These are phyloP conservation scores for Jatropha multifida DNA, from an alignment of 441 rosid genomes.

Conservation along the genomic window DNA sequence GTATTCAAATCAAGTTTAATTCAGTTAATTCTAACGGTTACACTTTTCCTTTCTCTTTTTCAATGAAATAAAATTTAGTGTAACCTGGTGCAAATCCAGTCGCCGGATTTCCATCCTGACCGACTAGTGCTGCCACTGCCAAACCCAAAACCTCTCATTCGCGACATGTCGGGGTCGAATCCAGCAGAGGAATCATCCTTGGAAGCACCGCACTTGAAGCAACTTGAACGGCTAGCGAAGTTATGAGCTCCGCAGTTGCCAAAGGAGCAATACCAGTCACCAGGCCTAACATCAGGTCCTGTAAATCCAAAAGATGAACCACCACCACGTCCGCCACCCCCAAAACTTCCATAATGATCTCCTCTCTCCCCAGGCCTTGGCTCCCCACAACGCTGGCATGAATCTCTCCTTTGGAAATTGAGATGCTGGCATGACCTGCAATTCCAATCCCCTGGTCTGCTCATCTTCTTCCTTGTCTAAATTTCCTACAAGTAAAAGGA, in stretches of 20 bases:
- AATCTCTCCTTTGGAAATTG: slow-evolving; percentile 85
- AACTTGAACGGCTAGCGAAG: slow-evolving; percentile 81
- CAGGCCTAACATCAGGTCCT: slow-evolving; percentile 89
- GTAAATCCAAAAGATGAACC: slow-evolving; percentile 47
- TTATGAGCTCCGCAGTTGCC: slow-evolving; percentile 85
- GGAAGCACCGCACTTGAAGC: slow-evolving; percentile 78
- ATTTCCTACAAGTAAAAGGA: neutral
- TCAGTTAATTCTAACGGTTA: too few relatives aligned
- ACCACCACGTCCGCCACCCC: slow-evolving; percentile 37
- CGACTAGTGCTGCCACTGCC: slow-evolving; percentile 45
- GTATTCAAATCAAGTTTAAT: neutral
- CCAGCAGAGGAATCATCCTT: slow-evolving; percentile 57
- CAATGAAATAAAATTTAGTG: neutral
- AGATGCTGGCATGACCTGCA: slow-evolving; percentile 83
- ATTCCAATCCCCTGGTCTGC: slow-evolving; percentile 94
- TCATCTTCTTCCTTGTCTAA: slow-evolving; percentile 45
- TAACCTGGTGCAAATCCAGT: slow-evolving; percentile 92
- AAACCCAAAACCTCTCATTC: slow-evolving; percentile 48
- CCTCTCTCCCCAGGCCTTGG: slow-evolving; percentile 41
- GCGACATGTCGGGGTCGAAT: slow-evolving; percentile 42
- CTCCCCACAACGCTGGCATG: slow-evolving; percentile 83
- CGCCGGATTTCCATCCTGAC: slow-evolving; percentile 88
- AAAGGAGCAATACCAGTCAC: slow-evolving; percentile 83
- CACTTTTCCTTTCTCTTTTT: too few relatives aligned
- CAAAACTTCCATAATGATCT: slow-evolving; percentile 36